These are phyloP conservation scores for Septoria linicola DNA, from an alignment of 2,329 filamentous ascomycete genomes.

Conservation along the genomic window DNA sequence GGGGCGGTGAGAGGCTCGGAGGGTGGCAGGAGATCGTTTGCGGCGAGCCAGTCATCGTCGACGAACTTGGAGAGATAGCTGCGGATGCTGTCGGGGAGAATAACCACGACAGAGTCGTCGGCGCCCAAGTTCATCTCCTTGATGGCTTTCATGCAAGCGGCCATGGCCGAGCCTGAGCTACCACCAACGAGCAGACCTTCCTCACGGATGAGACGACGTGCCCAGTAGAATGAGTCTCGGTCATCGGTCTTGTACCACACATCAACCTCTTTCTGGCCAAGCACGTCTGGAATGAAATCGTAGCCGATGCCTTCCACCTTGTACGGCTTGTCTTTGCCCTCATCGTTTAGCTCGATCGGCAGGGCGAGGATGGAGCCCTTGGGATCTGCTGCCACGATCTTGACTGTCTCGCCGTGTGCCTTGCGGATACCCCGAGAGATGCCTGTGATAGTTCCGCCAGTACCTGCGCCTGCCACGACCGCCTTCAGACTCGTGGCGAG, in stretches of 20 bases:
- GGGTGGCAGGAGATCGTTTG: slow-evolving; percentile 81
- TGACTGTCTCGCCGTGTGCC: slow-evolving; percentile 73
- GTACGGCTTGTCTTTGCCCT: slow-evolving; percentile 78
- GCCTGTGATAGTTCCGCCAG: slow-evolving; percentile 91
- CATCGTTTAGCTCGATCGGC: slow-evolving; percentile 75
- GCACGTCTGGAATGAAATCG: slow-evolving; percentile 93
- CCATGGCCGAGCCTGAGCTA: slow-evolving; percentile 88
- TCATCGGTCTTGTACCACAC: slow-evolving; percentile 99
- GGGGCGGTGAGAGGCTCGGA: slow-evolving; percentile 49
- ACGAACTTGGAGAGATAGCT: slow-evolving; percentile 98
- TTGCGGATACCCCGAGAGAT: slow-evolving; percentile 81
- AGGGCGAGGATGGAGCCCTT: slow-evolving; percentile 87
- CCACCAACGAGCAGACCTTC: slow-evolving; percentile 93
- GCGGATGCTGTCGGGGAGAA: slow-evolving; percentile 92
- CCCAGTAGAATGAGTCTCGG: slow-evolving; percentile 82
- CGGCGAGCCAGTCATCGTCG: slow-evolving; percentile 97
- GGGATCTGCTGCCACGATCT: slow-evolving; percentile 89
- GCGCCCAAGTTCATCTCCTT: slow-evolving; percentile 75
- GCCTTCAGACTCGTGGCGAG: slow-evolving; percentile 69
- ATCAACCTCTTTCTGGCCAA: slow-evolving; percentile 76
- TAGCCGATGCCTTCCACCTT: slow-evolving; percentile 99
- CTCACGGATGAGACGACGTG: slow-evolving; percentile 86
- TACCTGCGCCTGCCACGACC: slow-evolving; percentile 88
- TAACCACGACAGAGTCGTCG: slow-evolving; percentile 83
- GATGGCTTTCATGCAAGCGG: slow-evolving; percentile 72